These are phyloP conservation scores for sunflower (Helianthus annuus) DNA, from an alignment of 129 eudicot species.

Conservation along the genomic window HanXRQr2.0-SUNRISE NC_035443.2:10421989-10422488, in stretches of 20 bases:
- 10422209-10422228: slow-evolving; percentile 23
- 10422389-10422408: slow-evolving; percentile 14
- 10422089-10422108: slow-evolving; percentile 95
- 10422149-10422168: slow-evolving; percentile 17
- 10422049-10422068: slow-evolving; percentile 94
- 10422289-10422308: slow-evolving; percentile 77
- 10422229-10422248: slow-evolving; percentile 31
- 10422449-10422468: too few species aligned
- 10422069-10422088: slow-evolving; percentile 92
- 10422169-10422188: not conserved
- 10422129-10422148: slow-evolving; percentile 35
- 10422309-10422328: slow-evolving; percentile 50
- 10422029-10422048: slow-evolving; percentile 72
- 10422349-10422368: slow-evolving; percentile 12
- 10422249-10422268: slow-evolving; percentile 35
- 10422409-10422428: too few species aligned
- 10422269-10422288: slow-evolving; percentile 92
- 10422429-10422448: too few species aligned
- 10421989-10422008: slow-evolving; percentile 89
- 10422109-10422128: slow-evolving; percentile 82
- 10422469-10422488: too few species aligned
- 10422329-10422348: slow-evolving; percentile 23
- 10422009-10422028: slow-evolving; percentile 93
- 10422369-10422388: slow-evolving; percentile 20
- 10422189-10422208: not conserved